Evolutionary conservation across 1,284 basidiomycete genomes (phyloP).

Genomic region (Agaricales sp.): DNA sequence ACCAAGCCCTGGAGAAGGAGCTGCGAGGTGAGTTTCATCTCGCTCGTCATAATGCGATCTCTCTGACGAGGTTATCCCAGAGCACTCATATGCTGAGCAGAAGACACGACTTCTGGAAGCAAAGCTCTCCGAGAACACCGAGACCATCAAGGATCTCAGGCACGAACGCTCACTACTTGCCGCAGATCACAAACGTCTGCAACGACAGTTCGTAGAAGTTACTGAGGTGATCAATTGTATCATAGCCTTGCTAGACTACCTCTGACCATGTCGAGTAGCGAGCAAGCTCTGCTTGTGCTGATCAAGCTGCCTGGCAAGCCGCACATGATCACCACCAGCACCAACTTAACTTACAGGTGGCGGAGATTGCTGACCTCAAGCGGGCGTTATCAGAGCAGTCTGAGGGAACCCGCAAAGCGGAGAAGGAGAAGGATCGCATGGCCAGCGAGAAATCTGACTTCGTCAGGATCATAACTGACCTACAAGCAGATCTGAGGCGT

Average conservation of each 20-base stretch:
- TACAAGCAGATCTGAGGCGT: constrained; percentile 62
- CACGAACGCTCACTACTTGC: constrained; percentile 61
- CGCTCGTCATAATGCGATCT: background rate
- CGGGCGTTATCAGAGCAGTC: constrained; percentile 51
- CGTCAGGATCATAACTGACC: constrained; percentile 42
- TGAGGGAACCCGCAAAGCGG: constrained; percentile 49
- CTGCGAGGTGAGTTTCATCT: constrained; percentile 40
- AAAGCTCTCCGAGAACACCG: constrained; percentile 53
- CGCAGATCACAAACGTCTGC: constrained; percentile 59
- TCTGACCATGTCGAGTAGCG: constrained; percentile 24
- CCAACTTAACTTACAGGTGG: constrained; percentile 56
- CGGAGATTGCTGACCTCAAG: constrained; percentile 66
- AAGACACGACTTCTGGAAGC: constrained; percentile 55
- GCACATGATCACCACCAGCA: constrained; percentile 63
- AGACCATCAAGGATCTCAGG: constrained; percentile 60
- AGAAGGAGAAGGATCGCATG: constrained; percentile 49
- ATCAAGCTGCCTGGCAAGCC: constrained; percentile 48
- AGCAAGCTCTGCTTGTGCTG: constrained; percentile 48
- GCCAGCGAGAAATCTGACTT: constrained; percentile 56
- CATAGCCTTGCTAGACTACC: background rate
- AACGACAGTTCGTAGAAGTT: constrained; percentile 49
- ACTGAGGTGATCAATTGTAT: constrained; percentile 41
- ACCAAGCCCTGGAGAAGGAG: constrained; percentile 56
- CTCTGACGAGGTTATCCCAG: constrained; percentile 21
- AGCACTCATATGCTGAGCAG: constrained; percentile 54